These are phyloP conservation scores for Xylariaceae sp. DNA, from an alignment of 2,329 filamentous ascomycete genomes.

Conservation along the genomic window DNA sequence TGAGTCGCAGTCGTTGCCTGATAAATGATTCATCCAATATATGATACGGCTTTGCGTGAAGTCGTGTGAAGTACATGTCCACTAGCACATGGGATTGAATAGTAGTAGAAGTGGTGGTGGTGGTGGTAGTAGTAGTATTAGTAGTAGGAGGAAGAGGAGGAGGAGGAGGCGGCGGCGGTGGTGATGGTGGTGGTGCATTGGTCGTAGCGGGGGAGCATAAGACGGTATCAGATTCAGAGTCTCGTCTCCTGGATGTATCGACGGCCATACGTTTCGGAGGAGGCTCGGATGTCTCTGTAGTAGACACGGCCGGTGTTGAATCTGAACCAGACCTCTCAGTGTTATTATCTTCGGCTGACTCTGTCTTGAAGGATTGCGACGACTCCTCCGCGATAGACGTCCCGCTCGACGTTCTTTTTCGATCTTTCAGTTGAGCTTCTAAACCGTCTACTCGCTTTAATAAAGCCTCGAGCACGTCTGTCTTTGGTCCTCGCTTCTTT, in stretches of 20 bases:
- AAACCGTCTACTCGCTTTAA: slow-evolving; percentile 80
- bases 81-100: slow-evolving; percentile 59
- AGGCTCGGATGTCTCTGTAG: slow-evolving; percentile 35
- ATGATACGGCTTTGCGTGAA: slow-evolving; percentile 77
- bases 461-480: slow-evolving; percentile 78
- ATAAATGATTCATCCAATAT: slow-evolving; percentile 73
- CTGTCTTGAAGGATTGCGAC: slow-evolving; percentile 23
- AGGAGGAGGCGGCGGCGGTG: too few relatives aligned
- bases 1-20: slow-evolving; percentile 63
- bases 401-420: slow-evolving; percentile 42
- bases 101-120: slow-evolving; percentile 12
- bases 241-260: slow-evolving; percentile 34
- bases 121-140: too few relatives aligned
- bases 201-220: slow-evolving; percentile 38
- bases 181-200: slow-evolving; percentile 40
- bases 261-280: slow-evolving; percentile 38
- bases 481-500: slow-evolving; percentile 86
- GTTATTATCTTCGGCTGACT: slow-evolving; percentile 24
- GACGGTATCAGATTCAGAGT: slow-evolving; percentile 33
- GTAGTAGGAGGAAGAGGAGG: too few relatives aligned
- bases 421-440: slow-evolving; percentile 71
- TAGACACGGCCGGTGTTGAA: slow-evolving; percentile 23
- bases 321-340: slow-evolving; percentile 19
- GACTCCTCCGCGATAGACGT: slow-evolving; percentile 37
- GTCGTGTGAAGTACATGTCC: slow-evolving; percentile 71